Conservation (phyloP, 2,329 filamentous ascomycete genomes). For the Verticillium dahliae region DNA sequence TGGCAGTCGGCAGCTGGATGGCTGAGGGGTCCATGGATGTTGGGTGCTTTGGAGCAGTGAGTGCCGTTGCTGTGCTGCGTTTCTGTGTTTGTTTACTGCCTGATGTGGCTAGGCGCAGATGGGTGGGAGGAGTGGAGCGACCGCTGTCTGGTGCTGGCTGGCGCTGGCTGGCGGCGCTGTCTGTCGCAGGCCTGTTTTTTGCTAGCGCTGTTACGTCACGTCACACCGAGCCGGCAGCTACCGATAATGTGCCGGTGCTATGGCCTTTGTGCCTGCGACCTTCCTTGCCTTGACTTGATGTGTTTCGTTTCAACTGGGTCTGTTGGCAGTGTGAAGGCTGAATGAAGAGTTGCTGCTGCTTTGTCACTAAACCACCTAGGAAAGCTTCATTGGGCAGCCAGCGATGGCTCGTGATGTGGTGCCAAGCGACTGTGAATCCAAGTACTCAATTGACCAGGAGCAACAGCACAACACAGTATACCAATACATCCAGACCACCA, state of each 20-base stretch:
- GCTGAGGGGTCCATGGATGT: conserved; percentile 1
- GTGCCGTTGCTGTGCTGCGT: conserved; percentile 1
- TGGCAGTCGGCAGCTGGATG: not conserved
- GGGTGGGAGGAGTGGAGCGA: not conserved
- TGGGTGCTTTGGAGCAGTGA: not conserved
- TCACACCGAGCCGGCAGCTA: not conserved
- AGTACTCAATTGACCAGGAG: too few relatives aligned
- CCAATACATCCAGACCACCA: too few relatives aligned
- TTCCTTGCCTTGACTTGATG: not conserved
- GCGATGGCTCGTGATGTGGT: too few relatives aligned
- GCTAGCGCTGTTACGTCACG: not conserved
- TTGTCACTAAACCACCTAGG: too few relatives aligned
- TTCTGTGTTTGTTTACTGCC: conserved; percentile 3
- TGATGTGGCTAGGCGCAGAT: not conserved
- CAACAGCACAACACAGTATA: too few relatives aligned
- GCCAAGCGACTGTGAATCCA: too few relatives aligned
- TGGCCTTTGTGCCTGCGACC: too few relatives aligned
- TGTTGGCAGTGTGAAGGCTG: not conserved
- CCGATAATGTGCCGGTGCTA: not conserved
- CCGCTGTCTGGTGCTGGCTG: not conserved
- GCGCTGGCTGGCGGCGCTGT: not conserved
- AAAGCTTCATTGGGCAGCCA: too few relatives aligned
- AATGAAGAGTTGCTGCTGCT: not conserved
- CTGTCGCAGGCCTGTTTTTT: not conserved
- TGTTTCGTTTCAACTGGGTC: not conserved